phyloP scores from a whole-genome alignment of 1,284 basidiomycete species.

The Ustilago esculenta region DNA sequence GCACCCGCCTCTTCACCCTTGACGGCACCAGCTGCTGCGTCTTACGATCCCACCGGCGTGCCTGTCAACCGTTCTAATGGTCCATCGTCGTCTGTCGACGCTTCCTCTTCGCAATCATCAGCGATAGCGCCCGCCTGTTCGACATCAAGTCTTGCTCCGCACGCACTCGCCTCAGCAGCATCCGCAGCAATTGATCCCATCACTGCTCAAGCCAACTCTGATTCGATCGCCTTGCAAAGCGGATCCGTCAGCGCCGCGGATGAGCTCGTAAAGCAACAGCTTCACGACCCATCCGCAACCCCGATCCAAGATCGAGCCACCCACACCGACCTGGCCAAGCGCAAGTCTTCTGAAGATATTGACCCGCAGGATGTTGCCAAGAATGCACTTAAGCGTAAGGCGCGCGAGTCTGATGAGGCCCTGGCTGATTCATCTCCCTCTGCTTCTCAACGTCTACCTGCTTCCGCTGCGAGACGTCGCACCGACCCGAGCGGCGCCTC shows the following conservation, averaged over 20 bases:
- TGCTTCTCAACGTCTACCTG: neutral
- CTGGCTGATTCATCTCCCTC: neutral
- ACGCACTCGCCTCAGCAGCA: constrained; percentile 5
- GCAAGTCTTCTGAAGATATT: constrained; percentile 28
- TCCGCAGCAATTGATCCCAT: constrained; percentile 16
- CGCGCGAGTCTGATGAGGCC: constrained; percentile 22
- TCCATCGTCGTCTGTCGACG: neutral
- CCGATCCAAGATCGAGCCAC: constrained; percentile 17
- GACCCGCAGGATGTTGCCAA: constrained; percentile 30
- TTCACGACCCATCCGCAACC: constrained; percentile 3
- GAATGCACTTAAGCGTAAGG: constrained; percentile 30
- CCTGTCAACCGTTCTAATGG: constrained; percentile 10
- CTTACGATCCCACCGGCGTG: constrained; percentile 21
- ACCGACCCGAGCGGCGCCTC: constrained; percentile 3
- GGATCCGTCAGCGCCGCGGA: constrained; percentile 19
- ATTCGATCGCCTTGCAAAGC: constrained; percentile 21
- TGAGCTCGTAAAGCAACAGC: constrained; percentile 9
- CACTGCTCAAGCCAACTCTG: constrained; percentile 7
- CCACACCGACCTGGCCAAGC: constrained; percentile 1
- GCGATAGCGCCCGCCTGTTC: neutral
- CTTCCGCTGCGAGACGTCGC: constrained; percentile 14
- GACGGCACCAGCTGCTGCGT: constrained; percentile 18
- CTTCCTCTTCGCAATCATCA: constrained; percentile 5
- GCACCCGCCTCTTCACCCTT: constrained; percentile 27
- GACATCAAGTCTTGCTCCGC: neutral